Conservation (phyloP, 768 basidiomycete species). For the Tricholoma matsutake region DNA sequence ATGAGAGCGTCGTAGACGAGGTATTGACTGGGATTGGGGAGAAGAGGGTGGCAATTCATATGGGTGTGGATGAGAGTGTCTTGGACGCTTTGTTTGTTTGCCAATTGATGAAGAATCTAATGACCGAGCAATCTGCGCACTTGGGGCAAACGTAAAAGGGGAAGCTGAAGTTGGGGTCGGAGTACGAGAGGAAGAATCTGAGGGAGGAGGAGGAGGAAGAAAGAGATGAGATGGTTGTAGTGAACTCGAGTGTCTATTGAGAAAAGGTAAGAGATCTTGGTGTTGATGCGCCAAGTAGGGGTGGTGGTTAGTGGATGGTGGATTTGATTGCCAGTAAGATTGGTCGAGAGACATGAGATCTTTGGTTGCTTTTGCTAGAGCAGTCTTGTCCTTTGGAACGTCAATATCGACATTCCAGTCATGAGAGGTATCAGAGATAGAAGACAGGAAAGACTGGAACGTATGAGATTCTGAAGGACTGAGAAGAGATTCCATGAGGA, state of each 20-base stretch:
- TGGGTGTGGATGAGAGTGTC: slow-evolving; percentile 16
- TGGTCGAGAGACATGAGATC: slow-evolving; percentile 76
- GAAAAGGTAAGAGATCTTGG: slow-evolving; percentile 3
- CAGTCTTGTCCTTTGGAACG: slow-evolving; percentile 52
- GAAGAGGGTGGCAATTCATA: slow-evolving; percentile 11
- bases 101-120: slow-evolving; percentile 1
- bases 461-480: slow-evolving; percentile 64
- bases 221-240: slow-evolving; percentile 8
- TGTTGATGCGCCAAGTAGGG: slow-evolving; percentile 3
- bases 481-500: slow-evolving; percentile 43
- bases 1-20: slow-evolving; percentile 6
- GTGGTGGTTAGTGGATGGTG: slow-evolving; percentile 10
- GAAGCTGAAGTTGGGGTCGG: slow-evolving; percentile 19
- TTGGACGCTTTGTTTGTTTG: slow-evolving; percentile 10
- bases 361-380: slow-evolving; percentile 75
- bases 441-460: slow-evolving; percentile 65
- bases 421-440: slow-evolving; percentile 41
- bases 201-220: slow-evolving; percentile 13
- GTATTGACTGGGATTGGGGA: neutral
- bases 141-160: slow-evolving; percentile 14
- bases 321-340: slow-evolving; percentile 30
- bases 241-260: slow-evolving; percentile 4
- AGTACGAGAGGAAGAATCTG: slow-evolving; percentile 21
- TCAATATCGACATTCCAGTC: slow-evolving; percentile 46
- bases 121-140: neutral